Evolutionary conservation across 768 basidiomycete species (phyloP).

Genomic region (Serpula lacrymans): DNA sequence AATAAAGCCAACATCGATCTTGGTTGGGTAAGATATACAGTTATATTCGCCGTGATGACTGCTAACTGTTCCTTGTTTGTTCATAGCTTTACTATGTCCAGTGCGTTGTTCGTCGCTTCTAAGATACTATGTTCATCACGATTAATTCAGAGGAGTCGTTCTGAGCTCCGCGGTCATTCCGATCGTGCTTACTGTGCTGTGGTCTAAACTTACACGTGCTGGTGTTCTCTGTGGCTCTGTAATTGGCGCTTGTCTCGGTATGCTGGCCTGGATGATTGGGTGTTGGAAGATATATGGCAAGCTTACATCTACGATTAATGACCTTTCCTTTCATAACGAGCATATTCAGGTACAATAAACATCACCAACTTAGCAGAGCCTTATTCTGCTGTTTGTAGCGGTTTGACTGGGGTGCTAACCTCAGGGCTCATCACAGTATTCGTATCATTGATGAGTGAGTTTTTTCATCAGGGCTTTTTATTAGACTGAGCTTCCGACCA

Average conservation of each 20-base stretch:
- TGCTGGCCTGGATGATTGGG: conserved; percentile 36
- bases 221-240: conserved; percentile 31
- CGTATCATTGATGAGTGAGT: conserved; percentile 27
- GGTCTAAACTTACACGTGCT: conserved; percentile 29
- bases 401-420: conserved; percentile 27
- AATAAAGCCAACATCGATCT: conserved; percentile 30
- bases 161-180: conserved; percentile 35
- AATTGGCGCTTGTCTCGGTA: conserved; percentile 29
- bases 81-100: conserved; percentile 32
- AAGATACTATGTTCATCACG: background rate
- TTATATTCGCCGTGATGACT: background rate
- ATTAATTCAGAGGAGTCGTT: conserved; percentile 26
- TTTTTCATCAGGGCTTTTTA: background rate
- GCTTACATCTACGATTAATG: background rate
- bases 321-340: background rate
- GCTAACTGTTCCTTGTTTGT: background rate
- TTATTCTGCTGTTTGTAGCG: conserved; percentile 34
- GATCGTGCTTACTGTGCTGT: conserved; percentile 33
- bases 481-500: background rate
- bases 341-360: conserved; percentile 25
- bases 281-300: conserved; percentile 34
- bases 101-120: conserved; percentile 16
- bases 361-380: conserved; percentile 30
- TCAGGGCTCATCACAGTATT: conserved; percentile 27
- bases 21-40: conserved; percentile 24